Evolutionary conservation across 495 filamentous ascomycete species (phyloP).

Genomic region (Jackrogersella multiformis): DNA sequence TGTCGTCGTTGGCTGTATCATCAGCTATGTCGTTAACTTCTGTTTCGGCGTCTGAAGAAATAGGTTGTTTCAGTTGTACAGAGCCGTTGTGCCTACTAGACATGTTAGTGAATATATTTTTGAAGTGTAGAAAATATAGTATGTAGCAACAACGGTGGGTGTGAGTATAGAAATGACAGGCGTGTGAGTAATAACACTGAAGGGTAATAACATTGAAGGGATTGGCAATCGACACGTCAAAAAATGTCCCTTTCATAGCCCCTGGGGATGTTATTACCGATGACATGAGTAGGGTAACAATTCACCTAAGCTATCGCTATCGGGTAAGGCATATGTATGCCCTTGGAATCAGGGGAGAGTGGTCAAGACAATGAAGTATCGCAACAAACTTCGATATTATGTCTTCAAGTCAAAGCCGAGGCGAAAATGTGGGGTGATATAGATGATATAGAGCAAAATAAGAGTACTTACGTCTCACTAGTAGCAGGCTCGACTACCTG

Average conservation of each 20-base stretch:
- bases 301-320: too few species aligned
- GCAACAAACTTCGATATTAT: background rate
- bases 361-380: background rate
- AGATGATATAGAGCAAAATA: background rate
- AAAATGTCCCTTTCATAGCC: too few species aligned
- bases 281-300: too few species aligned
- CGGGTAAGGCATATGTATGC: too few species aligned
- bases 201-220: background rate
- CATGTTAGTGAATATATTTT: conserved; percentile 19
- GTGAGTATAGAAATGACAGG: background rate
- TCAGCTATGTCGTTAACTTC: conserved; percentile 14
- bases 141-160: background rate
- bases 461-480: conserved; percentile 16
- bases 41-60: conserved; percentile 19
- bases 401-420: background rate
- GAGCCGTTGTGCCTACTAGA: background rate
- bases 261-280: too few species aligned
- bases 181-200: background rate
- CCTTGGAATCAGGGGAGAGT: too few species aligned
- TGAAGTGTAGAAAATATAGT: background rate
- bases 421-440: background rate
- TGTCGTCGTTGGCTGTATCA: conserved; percentile 42
- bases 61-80: conserved; percentile 9
- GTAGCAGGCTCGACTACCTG: background rate
- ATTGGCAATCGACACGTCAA: background rate